Evolutionary conservation across 1,139 yeast genomes (phyloP).

Genomic region (Yamadazyma mexicana): DNA sequence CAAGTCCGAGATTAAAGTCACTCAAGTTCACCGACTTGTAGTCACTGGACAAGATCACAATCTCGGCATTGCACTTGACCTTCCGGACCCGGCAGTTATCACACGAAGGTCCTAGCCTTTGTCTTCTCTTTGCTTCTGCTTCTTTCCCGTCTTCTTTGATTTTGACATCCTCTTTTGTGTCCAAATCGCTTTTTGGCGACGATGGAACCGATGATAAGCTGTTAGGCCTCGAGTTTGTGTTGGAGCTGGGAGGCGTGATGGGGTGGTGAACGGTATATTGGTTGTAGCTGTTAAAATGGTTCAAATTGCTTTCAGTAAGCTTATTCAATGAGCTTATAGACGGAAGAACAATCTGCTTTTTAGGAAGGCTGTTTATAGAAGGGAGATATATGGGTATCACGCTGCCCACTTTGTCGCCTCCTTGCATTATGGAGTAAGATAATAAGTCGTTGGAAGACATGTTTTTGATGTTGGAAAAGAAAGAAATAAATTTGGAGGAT

Average conservation of each 20-base stretch:
- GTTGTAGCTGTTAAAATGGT: conserved; percentile 8
- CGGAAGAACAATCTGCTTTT: conserved; percentile 17
- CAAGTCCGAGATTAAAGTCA: conserved; percentile 13
- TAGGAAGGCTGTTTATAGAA: conserved; percentile 9
- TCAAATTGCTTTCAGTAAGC: conserved; percentile 20
- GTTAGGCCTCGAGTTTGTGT: conserved; percentile 11
- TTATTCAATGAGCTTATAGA: conserved; percentile 14
- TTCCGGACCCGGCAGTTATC: conserved; percentile 71
- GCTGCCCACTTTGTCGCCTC: conserved; percentile 15
- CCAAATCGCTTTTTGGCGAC: conserved; percentile 1
- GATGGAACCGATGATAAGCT: conserved; percentile 8
- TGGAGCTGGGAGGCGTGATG: conserved; percentile 13
- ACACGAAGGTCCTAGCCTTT: conserved; percentile 75
- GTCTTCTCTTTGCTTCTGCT: conserved; percentile 41
- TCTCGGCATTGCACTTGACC: conserved; percentile 74
- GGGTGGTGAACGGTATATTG: background rate
- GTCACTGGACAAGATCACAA: conserved; percentile 24
- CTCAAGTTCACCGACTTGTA: conserved; percentile 10
- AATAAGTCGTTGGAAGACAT: conserved; percentile 31
- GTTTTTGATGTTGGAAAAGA: background rate
- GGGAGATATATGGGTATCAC: conserved; percentile 11
- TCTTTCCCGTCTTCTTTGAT: conserved; percentile 20
- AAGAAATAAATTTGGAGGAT: conserved; percentile 1
- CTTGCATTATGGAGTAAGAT: conserved; percentile 36
- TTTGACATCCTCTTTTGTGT: conserved; percentile 16